A percentile compares a stretch with the other conserved stretches of the same genome.
phyloP scores from a whole-genome alignment of 225 moss, liverwort and hornwort genomes.

The Pseudoscleropodium purum region DNA sequence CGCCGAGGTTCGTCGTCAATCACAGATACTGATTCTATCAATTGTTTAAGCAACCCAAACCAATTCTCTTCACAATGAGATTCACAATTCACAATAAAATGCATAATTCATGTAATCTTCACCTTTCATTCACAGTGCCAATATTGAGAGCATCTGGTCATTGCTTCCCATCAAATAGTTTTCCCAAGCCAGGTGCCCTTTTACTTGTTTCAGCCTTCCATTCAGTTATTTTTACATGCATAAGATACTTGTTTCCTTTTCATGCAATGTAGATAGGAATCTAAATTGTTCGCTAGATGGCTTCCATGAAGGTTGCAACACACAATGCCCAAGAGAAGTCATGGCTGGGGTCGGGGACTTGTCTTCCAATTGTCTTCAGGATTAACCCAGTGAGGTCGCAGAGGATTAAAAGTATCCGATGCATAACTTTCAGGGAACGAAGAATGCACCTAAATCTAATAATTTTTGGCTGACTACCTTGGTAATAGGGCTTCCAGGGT shows the following conservation, averaged over 20 bases:
- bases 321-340: background rate
- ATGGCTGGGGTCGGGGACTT: background rate
- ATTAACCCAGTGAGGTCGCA: background rate
- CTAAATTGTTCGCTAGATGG: background rate
- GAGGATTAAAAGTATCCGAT: too few relatives aligned
- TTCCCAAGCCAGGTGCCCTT: background rate
- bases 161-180: background rate
- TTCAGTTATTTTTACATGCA: background rate
- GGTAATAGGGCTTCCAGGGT: background rate
- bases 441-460: background rate
- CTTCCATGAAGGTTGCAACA: background rate
- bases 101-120: background rate
- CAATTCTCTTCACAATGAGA: background rate
- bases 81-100: background rate
- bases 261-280: background rate
- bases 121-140: background rate
- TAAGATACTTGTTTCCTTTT: background rate
- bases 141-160: background rate
- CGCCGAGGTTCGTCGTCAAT: background rate
- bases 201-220: background rate
- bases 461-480: background rate
- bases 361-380: background rate
- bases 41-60: background rate
- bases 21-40: background rate
- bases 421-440: background rate